Conservation (phyloP, 169 alveolate genomes). For the Perkinsus olseni region DNA sequence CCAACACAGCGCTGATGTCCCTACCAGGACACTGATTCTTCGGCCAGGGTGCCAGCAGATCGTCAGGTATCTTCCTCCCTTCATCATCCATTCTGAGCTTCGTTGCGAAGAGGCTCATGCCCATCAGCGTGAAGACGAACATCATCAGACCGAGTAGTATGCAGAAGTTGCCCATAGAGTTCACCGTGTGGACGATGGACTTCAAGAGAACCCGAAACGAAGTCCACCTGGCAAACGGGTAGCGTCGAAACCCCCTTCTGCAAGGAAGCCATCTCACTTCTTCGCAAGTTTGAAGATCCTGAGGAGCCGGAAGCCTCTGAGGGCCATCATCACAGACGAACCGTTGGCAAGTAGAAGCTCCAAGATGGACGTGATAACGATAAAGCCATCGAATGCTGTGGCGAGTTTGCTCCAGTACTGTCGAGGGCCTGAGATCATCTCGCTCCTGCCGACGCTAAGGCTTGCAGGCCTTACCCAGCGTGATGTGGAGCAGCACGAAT, state of each 20-base stretch:
- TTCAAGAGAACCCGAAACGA: constrained; percentile 13
- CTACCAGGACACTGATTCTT: not conserved
- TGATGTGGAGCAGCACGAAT: not conserved
- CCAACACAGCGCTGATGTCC: no score
- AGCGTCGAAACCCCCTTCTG: no score
- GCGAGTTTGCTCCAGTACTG: not conserved
- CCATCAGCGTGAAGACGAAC: constrained; percentile 36
- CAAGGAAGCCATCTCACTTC: not conserved
- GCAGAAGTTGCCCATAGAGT: constrained; percentile 32
- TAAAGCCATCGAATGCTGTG: constrained; percentile 12
- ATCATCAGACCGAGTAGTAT: constrained; percentile 31
- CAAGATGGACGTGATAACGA: constrained; percentile 7
- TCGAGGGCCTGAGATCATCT: not conserved
- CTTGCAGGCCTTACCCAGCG: not conserved
- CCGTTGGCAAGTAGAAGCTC: constrained; percentile 2
- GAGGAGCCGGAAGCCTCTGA: constrained; percentile 41
- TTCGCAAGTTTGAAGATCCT: constrained; percentile 44
- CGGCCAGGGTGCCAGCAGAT: not conserved
- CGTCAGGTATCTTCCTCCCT: not conserved
- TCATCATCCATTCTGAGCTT: constrained; percentile 26
- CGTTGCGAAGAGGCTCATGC: constrained; percentile 33
- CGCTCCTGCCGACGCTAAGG: not conserved
- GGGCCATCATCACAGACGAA: constrained; percentile 14
- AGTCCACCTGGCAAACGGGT: constrained; percentile 7
- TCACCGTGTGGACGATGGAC: constrained; percentile 23